Evolutionary conservation across 306 rosid genomes (phyloP).

Genomic region (Aeschynomene evenia): DNA sequence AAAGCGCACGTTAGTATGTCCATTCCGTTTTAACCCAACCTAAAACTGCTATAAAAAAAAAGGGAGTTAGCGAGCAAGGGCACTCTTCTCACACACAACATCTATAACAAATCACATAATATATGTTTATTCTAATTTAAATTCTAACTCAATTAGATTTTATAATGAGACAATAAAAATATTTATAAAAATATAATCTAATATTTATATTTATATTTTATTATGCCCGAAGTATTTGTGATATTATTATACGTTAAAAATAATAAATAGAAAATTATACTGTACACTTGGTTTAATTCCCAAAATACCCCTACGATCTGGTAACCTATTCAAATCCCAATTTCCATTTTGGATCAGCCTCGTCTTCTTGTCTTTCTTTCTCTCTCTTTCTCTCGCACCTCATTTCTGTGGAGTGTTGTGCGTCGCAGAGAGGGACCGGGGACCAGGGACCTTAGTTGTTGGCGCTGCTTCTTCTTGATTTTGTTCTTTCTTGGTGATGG

Average conservation of each 20-base stretch:
- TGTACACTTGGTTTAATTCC: not conserved
- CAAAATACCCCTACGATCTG: constrained; percentile 46
- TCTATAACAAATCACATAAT: too few species aligned
- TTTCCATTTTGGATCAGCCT: constrained; percentile 38
- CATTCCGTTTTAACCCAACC: not conserved
- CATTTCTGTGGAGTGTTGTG: not conserved
- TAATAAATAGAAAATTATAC: not conserved
- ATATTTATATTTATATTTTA: too few species aligned
- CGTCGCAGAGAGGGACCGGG: not conserved
- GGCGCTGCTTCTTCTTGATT: not conserved
- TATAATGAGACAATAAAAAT: too few species aligned
- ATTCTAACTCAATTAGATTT: too few species aligned
- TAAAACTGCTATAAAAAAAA: not conserved
- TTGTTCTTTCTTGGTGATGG: constrained; percentile 44
- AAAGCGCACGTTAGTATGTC: not conserved
- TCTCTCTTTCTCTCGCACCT: constrained; percentile 5
- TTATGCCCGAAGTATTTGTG: too few species aligned
- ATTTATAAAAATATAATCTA: too few species aligned
- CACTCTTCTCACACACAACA: too few species aligned
- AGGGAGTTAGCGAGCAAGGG: not conserved
- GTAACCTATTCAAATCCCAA: constrained; percentile 27
- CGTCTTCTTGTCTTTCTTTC: not conserved
- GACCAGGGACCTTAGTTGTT: not conserved
- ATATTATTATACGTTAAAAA: too few species aligned
- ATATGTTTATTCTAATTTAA: too few species aligned